Base-by-base conservation (phyloP, 495 filamentous ascomycete species). In the Cladorrhinum samala region DNA sequence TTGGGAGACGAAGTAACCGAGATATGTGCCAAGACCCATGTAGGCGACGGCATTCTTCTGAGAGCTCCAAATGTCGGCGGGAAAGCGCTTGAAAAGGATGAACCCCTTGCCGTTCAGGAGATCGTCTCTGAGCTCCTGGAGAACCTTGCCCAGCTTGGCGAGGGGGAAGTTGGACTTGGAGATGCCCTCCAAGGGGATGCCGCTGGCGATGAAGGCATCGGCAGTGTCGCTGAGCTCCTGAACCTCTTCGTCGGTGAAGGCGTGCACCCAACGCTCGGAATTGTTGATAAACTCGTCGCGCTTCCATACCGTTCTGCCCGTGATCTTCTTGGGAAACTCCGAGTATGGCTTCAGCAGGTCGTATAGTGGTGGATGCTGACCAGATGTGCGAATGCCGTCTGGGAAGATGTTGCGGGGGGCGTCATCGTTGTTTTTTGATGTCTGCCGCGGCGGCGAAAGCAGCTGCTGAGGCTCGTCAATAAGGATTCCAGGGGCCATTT, bases 41-140 rank as follows among this genome's bases (percentile, higher is more conserved):
- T 94, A 95, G 18, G 88, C 89, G 23, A 87, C 82, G 19, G 90
- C 89, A 11, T 82, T 86, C 70, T 93, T 95, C 55, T 80, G 76
- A 48, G 80, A 76, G n/a, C 84, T 80, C 90, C 90, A 95, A 66
- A 80, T 69, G 47, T 76, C 55, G 11, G 88, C 85, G 6, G 89
- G 90, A 56, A 95, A 81, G 24, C 84, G 82, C 68, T 91, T 91
- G 69, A 93, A 91, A n/a, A 94, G 74, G 56, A 89, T 85, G 69
- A 95, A 95, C 3, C 90, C 90, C 63, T 89, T 91, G 52, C 88
- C 90, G 69, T 93, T 81, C 40, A 94, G 65, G 2, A 94, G 72
- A 55, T 91, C 87, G 7, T 80, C 71, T 27, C 86, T 81, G 30
- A 92, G 73, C 5, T 61, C 67, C 4, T 58, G 62, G 7, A 93